Evolutionary conservation across 176 grass and related monocot genomes (phyloP).

Genomic region (Areca catechu): DNA sequence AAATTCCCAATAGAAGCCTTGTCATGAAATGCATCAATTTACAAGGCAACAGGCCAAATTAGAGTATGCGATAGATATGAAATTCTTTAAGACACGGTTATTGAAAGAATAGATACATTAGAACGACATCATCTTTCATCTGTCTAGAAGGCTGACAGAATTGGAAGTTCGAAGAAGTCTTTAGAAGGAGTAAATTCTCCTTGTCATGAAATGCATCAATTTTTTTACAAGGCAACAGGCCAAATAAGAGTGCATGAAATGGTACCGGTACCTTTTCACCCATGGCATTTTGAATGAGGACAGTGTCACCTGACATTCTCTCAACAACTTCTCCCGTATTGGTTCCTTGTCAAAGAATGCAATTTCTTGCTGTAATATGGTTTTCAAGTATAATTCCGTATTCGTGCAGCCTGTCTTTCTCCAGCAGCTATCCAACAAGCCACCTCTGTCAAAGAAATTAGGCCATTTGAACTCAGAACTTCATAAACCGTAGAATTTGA

Average conservation of each 20-base stretch:
- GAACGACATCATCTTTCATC: too few species aligned
- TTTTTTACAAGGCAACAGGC: neutral
- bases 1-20: too few species aligned
- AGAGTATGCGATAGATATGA: neutral
- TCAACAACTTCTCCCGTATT: conserved; percentile 43
- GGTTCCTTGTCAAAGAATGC: conserved; percentile 8
- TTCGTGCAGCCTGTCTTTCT: neutral
- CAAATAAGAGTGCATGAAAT: neutral
- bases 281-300: conserved; percentile 99
- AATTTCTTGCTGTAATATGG: conserved; percentile 91
- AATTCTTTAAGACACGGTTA: too few species aligned
- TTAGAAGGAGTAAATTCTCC: too few species aligned
- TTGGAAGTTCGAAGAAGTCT: too few species aligned
- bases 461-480: neutral
- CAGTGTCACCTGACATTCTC: conserved; percentile 94
- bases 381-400: conserved; percentile 40
- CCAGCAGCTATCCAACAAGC: conserved; percentile 2
- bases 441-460: neutral
- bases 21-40: too few species aligned
- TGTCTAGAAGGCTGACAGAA: too few species aligned
- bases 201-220: too few species aligned
- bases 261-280: conserved; percentile 69
- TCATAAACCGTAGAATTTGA: neutral
- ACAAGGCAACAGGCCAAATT: too few species aligned
- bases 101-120: too few species aligned